Evolutionary conservation across 164 flowering plant genomes (phyloP), one percentile per base, ranked within the genome.

Genomic region (Cinnamomum micranthum): DNA sequence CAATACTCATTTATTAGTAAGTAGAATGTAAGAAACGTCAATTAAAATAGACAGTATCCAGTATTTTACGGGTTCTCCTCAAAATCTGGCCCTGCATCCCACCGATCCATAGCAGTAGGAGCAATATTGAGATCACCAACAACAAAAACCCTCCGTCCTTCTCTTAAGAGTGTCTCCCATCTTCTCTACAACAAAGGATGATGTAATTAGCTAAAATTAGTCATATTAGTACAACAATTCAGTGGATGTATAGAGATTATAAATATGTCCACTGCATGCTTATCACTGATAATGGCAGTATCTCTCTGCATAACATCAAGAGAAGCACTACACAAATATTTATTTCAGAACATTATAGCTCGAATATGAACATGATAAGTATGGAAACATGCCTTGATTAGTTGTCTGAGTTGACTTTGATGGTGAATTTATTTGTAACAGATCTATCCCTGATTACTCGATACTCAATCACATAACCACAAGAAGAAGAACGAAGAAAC

Each of bases 91-190:
- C 84, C 93, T n/a, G 99, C 94, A 66, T 91, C 91, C 83, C 98
- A 92, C 24, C 92, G 81, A 82, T 96, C 99, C 73, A 92, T 84
- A 19, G 93, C 87, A 78, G 82, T 71, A 74, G 98, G 99, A 68
- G 98, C 94, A 85, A 96, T 91, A 72, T 96, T 96, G 75, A 96
- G 90, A 85, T 96, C 99, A 71, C 98, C 99, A 80, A 94, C 98
- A 64, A 96, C 88, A 78, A 94, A 25, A 25, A 96, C 80, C 80
- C 94, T 89, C 75, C 86, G 88, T 77, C 94, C 93, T 67, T 83
- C 77, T 70, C 59, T 80, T 78, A 90, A 78, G 67, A 92, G 86
- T 71, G 79, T 77, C 82, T 92, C 97, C 97, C 98, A 96, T 87
- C 97, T 92, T 94, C 81, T 92, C 99, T 96, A 90, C 81, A 84